Percentiles rank a stretch among this genome's conserved stretches.
phyloP scores from a whole-genome alignment of 768 basidiomycete species.

The Hemileccinum impolitum region DNA sequence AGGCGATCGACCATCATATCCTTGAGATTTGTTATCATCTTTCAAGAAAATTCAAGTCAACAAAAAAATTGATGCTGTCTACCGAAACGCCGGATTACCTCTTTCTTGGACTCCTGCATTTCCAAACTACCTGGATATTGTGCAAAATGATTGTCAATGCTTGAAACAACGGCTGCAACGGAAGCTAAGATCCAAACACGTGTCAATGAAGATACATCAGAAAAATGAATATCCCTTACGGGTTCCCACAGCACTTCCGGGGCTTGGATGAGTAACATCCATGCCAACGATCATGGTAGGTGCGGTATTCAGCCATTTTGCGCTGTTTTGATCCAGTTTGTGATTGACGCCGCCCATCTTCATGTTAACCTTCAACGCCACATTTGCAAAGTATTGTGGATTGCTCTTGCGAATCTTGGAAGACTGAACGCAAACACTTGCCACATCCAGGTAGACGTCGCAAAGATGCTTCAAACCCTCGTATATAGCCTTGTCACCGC shows the following conservation, averaged over 20 bases:
- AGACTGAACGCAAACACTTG: conserved; percentile 73
- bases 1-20: conserved; percentile 50
- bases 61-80: neutral
- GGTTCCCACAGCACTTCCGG: conserved; percentile 57
- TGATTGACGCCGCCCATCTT: conserved; percentile 56
- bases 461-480: conserved; percentile 51
- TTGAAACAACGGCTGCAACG: conserved; percentile 54
- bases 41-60: neutral
- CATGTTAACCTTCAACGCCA: conserved; percentile 54
- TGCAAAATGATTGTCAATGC: conserved; percentile 40
- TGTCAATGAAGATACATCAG: neutral
- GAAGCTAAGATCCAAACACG: conserved; percentile 30
- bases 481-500: conserved; percentile 46
- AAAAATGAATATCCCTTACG: conserved; percentile 20
- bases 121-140: conserved; percentile 51
- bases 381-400: conserved; percentile 52
- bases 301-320: conserved; percentile 35
- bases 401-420: conserved; percentile 66
- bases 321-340: conserved; percentile 37
- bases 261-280: conserved; percentile 78
- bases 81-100: conserved; percentile 38
- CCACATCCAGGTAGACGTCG: conserved; percentile 45
- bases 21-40: conserved; percentile 49
- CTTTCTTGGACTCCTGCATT: conserved; percentile 61
- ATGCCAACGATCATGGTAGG: conserved; percentile 56